Conservation (phyloP, 352 stramenopile species). For the Phytophthora nicotianae region DNA sequence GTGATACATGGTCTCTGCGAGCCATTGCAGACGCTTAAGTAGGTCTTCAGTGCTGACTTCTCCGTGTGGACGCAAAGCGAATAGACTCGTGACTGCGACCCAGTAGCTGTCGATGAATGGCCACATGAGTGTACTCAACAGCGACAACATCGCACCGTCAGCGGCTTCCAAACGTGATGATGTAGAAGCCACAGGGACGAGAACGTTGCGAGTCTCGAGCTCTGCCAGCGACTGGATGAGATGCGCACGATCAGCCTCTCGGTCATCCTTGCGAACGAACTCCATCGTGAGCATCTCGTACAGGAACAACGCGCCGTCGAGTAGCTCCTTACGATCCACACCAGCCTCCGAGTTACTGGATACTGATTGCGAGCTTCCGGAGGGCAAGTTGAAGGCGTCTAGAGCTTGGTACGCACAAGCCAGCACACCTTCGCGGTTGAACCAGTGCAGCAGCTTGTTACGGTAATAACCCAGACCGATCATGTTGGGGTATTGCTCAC, state of each 20-base stretch:
- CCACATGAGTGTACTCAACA: slow-evolving; percentile 82
- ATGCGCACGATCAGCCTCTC: slow-evolving; percentile 44
- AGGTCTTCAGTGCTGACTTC: slow-evolving; percentile 65
- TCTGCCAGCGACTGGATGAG: slow-evolving; percentile 49
- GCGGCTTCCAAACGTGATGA: slow-evolving; percentile 24
- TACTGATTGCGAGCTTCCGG: slow-evolving; percentile 11
- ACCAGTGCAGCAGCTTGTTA: slow-evolving; percentile 90
- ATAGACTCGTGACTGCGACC: slow-evolving; percentile 78
- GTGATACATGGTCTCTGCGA: slow-evolving; percentile 89
- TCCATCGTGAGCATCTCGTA: slow-evolving; percentile 82
- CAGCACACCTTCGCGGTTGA: slow-evolving; percentile 79
- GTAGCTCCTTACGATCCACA: slow-evolving; percentile 54
- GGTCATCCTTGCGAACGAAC: slow-evolving; percentile 76
- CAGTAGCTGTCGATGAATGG: slow-evolving; percentile 90
- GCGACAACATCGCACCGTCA: slow-evolving; percentile 51
- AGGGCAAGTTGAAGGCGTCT: slow-evolving; percentile 42
- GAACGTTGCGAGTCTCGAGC: slow-evolving; percentile 50
- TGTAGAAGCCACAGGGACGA: slow-evolving; percentile 20
- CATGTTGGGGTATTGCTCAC: slow-evolving; percentile 86
- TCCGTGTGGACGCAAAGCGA: slow-evolving; percentile 58
- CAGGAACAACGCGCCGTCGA: slow-evolving; percentile 71
- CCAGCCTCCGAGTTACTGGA: slow-evolving; percentile 28
- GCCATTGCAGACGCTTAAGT: slow-evolving; percentile 84
- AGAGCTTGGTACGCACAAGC: slow-evolving; percentile 79
- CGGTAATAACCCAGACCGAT: slow-evolving; percentile 88